Percentiles rank a stretch among this genome's conserved stretches.
Conservation (phyloP, 352 stramenopile species). For the Peronospora belbahrii region DNA sequence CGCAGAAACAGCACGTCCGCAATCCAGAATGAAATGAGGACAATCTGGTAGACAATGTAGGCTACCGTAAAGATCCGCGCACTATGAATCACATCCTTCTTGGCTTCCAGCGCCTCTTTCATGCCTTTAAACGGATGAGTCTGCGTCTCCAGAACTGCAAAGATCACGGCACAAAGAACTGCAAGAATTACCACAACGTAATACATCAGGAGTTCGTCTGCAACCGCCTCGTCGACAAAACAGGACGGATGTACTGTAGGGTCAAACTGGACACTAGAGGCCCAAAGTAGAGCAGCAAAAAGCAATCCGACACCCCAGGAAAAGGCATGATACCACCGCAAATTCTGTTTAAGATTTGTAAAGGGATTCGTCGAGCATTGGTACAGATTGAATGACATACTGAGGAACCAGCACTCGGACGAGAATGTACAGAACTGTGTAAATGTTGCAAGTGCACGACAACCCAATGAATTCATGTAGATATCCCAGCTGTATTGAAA, state of each 20-base stretch:
- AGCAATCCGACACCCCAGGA: conserved; percentile 55
- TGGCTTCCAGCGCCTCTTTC: conserved; percentile 66
- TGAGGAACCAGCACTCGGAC: conserved; percentile 85
- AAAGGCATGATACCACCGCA: conserved; percentile 66
- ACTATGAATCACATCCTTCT: conserved; percentile 76
- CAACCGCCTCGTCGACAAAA: conserved; percentile 69
- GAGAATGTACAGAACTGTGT: conserved; percentile 73
- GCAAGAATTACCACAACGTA: conserved; percentile 70
- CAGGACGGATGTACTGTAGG: conserved; percentile 40
- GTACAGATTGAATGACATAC: conserved; percentile 81
- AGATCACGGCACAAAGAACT: conserved; percentile 50
- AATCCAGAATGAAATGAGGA: conserved; percentile 76
- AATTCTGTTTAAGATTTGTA: conserved; percentile 69
- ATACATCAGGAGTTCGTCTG: conserved; percentile 57
- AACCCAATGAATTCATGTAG: conserved; percentile 40
- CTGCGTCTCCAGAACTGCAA: conserved; percentile 62
- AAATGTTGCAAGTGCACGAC: conserved; percentile 46
- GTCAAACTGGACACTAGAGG: conserved; percentile 46
- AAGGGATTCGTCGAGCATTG: conserved; percentile 84
- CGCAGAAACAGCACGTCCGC: conserved; percentile 46
- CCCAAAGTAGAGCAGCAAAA: conserved; percentile 48
- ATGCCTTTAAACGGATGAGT: conserved; percentile 68
- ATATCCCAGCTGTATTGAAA: conserved; percentile 68
- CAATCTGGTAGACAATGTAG: conserved; percentile 78
- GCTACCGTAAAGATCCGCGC: conserved; percentile 72